Evolutionary conservation across 345 rosid genomes (phyloP), one percentile per base, ranked within the genome.

Genomic region (Salix udensis): DNA sequence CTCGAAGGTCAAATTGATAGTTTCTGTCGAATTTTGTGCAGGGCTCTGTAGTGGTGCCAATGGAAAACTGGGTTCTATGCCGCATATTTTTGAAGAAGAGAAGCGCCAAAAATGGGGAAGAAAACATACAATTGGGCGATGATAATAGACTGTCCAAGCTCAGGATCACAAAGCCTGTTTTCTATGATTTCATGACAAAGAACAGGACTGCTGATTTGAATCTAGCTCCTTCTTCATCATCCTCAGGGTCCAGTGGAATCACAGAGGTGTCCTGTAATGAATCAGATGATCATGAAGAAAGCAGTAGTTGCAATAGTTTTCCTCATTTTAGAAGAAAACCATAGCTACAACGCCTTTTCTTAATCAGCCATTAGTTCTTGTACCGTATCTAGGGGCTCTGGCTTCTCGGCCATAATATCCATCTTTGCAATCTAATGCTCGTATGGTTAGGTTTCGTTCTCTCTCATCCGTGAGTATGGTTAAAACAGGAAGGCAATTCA

Each of bases 11-110:
- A 64, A 1, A 2, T 13, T 71, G 78, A 70, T 75, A 77, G 60
- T 70, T 68, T 34, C 28, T 31, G 36, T 58, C 31, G 21, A 18
- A 23, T 70, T 67, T 66, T 36, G 7, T 78, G 77, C 88, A 91
- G 97, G 83, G 77, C 55, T 73, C 82, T 18, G 81, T 62, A 19
- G 80, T 61, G 77, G 70, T 42, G 77, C 75, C 89, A 21, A 79
- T 83, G 80, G 91, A 90, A 65, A 94, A 88, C 77, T 96, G 98
- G 98, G 98, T 94, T 42, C 84, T 96, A 2, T 96, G 99, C 83
- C 91, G 99, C 30, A 89, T 96, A 80, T 94, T 96, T 80, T 83
- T 92, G 76, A 96, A 96, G 92, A 96, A 89, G 81, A 88, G 97
- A 83, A 80, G 78, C 14, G 69, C 81, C 53, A 88, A 87, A 74